Evolutionary conservation across 2,329 filamentous ascomycete species (phyloP).

Genomic region (Paraconiothyrium sp.): DNA sequence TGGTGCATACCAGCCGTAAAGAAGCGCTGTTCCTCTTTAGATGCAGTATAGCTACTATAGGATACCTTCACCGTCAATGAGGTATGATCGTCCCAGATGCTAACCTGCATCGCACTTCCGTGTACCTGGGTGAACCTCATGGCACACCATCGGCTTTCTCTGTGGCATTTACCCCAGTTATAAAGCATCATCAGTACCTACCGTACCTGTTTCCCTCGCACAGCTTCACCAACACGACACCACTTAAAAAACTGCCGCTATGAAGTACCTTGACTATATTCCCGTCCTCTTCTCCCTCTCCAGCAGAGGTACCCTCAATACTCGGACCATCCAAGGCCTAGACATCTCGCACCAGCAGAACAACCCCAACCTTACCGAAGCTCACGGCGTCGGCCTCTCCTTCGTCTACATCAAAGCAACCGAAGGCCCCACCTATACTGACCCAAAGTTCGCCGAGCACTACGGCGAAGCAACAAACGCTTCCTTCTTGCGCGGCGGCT

Average conservation of each 20-base stretch:
- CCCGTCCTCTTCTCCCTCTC: slow-evolving; percentile 16
- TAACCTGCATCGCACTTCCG: background rate
- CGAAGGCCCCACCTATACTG: slow-evolving; percentile 60
- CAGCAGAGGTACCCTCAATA: slow-evolving; percentile 13
- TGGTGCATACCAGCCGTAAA: background rate
- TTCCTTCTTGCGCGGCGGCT: slow-evolving; percentile 64
- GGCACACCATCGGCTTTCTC: background rate
- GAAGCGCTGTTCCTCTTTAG: background rate
- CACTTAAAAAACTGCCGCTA: background rate
- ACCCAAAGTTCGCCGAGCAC: slow-evolving; percentile 57
- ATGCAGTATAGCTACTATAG: background rate
- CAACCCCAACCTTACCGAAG: slow-evolving; percentile 41
- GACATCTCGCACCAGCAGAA: slow-evolving; percentile 48
- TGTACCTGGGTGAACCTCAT: background rate
- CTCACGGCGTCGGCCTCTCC: slow-evolving; percentile 43
- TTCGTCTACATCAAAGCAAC: slow-evolving; percentile 57
- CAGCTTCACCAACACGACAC: background rate
- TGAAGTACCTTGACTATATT: slow-evolving; percentile 13
- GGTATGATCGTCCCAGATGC: background rate
- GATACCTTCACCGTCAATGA: background rate
- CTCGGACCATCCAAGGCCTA: slow-evolving; percentile 35
- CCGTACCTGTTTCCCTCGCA: background rate
- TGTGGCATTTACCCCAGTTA: background rate
- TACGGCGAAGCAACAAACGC: slow-evolving; percentile 62
- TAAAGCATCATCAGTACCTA: background rate